Percentiles rank a stretch among this genome's conserved stretches.
Conservation (phyloP, 2,329 filamentous ascomycete genomes). For the Ilyonectria mors-panacis region DNA sequence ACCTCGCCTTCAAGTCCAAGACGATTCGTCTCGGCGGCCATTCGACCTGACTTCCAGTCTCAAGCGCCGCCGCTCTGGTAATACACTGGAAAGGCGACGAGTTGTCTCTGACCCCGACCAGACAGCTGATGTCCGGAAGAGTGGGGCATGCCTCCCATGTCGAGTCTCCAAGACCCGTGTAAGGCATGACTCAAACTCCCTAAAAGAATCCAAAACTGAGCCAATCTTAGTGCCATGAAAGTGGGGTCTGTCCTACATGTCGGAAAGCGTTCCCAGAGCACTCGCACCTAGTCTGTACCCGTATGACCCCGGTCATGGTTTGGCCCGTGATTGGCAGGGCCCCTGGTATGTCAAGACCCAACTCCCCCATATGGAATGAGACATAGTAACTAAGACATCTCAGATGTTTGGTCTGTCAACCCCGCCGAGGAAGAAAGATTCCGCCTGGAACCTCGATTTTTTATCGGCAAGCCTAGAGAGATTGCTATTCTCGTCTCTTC, state of each 20-base stretch:
- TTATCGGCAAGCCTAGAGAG: slow-evolving; percentile 54
- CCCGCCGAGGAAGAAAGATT: slow-evolving; percentile 53
- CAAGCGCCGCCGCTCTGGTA: slow-evolving; percentile 55
- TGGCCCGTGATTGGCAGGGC: slow-evolving; percentile 57
- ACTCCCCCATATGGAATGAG: slow-evolving; percentile 36
- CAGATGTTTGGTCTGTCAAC: slow-evolving; percentile 57
- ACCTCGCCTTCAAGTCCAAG: slow-evolving; percentile 51
- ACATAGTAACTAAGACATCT: slow-evolving; percentile 46
- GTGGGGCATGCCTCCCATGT: slow-evolving; percentile 64
- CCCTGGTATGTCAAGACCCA: slow-evolving; percentile 53
- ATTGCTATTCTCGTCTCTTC: slow-evolving; percentile 55
- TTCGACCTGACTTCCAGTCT: slow-evolving; percentile 47
- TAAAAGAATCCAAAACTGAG: slow-evolving; percentile 47
- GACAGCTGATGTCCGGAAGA: slow-evolving; percentile 65
- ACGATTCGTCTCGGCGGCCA: slow-evolving; percentile 44
- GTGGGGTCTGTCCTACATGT: slow-evolving; percentile 59
- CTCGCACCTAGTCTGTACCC: slow-evolving; percentile 58
- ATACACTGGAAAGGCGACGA: slow-evolving; percentile 54
- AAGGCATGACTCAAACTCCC: slow-evolving; percentile 49
- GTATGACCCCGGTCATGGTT: slow-evolving; percentile 54
- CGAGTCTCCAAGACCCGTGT: slow-evolving; percentile 64
- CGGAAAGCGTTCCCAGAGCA: slow-evolving; percentile 59
- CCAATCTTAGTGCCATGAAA: slow-evolving; percentile 55
- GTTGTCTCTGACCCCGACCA: slow-evolving; percentile 59
- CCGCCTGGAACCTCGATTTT: slow-evolving; percentile 54